Conservation (phyloP, 176 grass and related monocot species). For the Cenchrus americanus region DNA sequence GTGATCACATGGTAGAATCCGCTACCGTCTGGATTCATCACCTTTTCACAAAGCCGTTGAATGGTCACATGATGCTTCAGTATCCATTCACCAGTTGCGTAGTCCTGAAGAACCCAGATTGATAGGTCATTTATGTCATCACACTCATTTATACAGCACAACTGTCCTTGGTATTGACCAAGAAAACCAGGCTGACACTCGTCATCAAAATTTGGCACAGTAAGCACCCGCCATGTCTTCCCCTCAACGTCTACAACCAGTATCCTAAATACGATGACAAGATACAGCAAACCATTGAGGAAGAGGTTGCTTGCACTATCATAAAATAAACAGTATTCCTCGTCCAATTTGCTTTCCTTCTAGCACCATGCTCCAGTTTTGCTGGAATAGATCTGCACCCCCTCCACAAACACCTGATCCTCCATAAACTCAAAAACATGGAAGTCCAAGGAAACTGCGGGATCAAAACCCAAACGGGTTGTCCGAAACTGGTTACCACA, state of each 20-base stretch:
- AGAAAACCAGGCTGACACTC: not conserved
- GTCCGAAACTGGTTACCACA: not conserved
- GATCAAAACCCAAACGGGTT: not conserved
- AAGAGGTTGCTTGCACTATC: not conserved
- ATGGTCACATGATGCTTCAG: slow-evolving; percentile 26
- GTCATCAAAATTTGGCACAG: not conserved
- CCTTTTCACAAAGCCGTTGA: not conserved
- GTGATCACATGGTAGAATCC: not conserved
- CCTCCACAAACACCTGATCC: not conserved
- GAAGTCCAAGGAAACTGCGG: not conserved
- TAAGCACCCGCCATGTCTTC: not conserved
- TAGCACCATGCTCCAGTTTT: not conserved
- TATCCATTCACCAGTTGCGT: not conserved
- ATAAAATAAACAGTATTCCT: no score
- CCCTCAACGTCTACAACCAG: not conserved
- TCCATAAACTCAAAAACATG: not conserved
- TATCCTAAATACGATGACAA: not conserved
- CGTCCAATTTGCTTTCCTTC: not conserved
- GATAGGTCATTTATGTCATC: not conserved
- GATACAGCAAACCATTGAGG: not conserved
- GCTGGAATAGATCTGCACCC: slow-evolving; percentile 1
- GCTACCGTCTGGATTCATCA: no score
- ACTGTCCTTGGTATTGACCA: not conserved
- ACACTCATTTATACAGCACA: not conserved
- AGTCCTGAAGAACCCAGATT: slow-evolving; percentile 16